Conservation (phyloP, 2,329 filamentous ascomycete genomes). For the Penicillium hordei region DNA sequence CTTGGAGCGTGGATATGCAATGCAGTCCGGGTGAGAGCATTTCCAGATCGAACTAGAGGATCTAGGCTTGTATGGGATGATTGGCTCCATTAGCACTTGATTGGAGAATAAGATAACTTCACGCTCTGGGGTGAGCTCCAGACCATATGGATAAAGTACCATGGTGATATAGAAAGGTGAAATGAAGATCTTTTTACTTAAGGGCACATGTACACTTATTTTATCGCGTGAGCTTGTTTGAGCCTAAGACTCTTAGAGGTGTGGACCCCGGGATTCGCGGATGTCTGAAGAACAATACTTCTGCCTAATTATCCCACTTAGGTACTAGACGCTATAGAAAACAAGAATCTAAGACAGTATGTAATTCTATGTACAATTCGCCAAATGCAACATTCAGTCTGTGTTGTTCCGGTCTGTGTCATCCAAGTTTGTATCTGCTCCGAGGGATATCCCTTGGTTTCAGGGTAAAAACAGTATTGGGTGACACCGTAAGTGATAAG, state of each 20-base stretch:
- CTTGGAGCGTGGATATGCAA: background rate
- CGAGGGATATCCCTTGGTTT: no score
- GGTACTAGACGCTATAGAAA: no score
- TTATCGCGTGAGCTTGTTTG: background rate
- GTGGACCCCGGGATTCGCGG: background rate
- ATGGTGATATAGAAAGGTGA: background rate
- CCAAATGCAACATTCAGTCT: no score
- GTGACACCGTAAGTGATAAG: no score
- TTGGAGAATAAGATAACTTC: background rate
- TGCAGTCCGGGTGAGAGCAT: constrained; percentile 8
- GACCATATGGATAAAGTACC: background rate
- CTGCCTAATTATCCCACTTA: background rate
- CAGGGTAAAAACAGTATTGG: no score
- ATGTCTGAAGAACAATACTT: background rate
- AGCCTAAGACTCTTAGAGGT: background rate
- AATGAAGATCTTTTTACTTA: background rate
- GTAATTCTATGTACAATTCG: no score
- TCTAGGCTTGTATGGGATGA: background rate
- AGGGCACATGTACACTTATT: background rate
- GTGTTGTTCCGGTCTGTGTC: no score
- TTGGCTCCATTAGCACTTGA: background rate
- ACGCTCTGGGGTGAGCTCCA: background rate
- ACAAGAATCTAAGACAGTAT: no score
- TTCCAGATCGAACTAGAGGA: constrained; percentile 2
- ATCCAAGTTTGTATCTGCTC: no score